These are phyloP conservation scores for Colletotrichum sp. DNA, from an alignment of 2,329 filamentous ascomycete genomes.

Conservation along the genomic window DNA sequence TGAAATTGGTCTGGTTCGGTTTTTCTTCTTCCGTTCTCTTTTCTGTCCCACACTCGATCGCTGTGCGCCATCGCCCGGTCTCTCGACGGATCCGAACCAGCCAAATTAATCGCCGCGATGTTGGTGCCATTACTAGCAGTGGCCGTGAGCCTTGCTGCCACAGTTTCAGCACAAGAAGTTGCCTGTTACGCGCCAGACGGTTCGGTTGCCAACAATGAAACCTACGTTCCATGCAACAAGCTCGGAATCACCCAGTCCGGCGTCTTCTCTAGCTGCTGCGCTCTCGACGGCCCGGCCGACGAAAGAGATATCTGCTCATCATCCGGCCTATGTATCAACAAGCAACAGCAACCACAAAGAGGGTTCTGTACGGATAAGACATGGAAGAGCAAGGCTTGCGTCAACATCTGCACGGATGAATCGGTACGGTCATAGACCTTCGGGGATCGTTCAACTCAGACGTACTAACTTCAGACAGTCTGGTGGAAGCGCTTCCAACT, in stretches of 20 bases:
- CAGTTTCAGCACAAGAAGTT: background rate
- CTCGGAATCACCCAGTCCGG: conserved; percentile 32
- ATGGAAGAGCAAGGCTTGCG: conserved; percentile 34
- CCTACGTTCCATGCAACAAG: conserved; percentile 36
- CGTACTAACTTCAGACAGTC: background rate
- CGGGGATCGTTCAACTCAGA: background rate
- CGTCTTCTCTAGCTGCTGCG: conserved; percentile 34
- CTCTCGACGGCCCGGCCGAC: conserved; percentile 26
- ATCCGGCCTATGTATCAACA: conserved; percentile 31
- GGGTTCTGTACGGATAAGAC: conserved; percentile 35
- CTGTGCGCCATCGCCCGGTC: background rate
- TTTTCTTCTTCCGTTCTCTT: background rate
- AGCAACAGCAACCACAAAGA: conserved; percentile 24
- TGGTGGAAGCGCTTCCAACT: background rate
- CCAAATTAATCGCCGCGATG: background rate
- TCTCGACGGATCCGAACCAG: background rate
- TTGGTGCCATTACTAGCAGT: background rate
- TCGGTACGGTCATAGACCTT: background rate
- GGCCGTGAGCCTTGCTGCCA: background rate
- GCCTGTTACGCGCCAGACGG: conserved; percentile 35
- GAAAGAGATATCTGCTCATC: conserved; percentile 31
- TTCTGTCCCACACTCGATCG: background rate
- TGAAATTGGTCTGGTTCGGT: background rate
- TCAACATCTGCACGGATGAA: conserved; percentile 30
- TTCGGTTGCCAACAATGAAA: conserved; percentile 28